A percentile compares a stretch with the other conserved stretches of the same genome.
Evolutionary conservation across 768 basidiomycete species (phyloP).

Genomic region (Tubosaeta brunneosetosa): DNA sequence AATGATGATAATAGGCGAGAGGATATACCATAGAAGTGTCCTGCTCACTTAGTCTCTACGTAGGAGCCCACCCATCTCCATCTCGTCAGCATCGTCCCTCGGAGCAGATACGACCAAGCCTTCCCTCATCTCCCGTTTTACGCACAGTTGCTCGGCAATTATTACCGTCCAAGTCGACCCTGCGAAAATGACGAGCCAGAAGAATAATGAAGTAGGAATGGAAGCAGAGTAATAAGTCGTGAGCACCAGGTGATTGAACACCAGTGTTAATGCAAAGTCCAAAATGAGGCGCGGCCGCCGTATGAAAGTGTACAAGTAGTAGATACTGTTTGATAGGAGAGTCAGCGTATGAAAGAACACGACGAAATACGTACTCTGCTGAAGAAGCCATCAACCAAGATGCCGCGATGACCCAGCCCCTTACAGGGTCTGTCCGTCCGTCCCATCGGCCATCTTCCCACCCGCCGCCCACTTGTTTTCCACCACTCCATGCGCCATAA

Average conservation of each 20-base stretch:
- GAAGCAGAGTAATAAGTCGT: slow-evolving; percentile 75
- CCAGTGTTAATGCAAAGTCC: slow-evolving; percentile 87
- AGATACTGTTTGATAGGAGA: slow-evolving; percentile 41
- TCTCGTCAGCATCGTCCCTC: slow-evolving; percentile 45
- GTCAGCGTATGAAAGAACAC: slow-evolving; percentile 5
- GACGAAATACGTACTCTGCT: slow-evolving; percentile 68
- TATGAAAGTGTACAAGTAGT: slow-evolving; percentile 82
- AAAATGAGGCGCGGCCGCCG: slow-evolving; percentile 91
- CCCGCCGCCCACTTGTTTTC: slow-evolving; percentile 64
- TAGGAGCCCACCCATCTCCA: slow-evolving; percentile 50
- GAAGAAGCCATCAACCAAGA: slow-evolving; percentile 82
- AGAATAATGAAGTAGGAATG: slow-evolving; percentile 86
- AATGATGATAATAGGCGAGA: slow-evolving; percentile 4
- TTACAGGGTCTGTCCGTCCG: slow-evolving; percentile 66
- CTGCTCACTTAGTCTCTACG: slow-evolving; percentile 56
- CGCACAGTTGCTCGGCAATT: slow-evolving; percentile 86
- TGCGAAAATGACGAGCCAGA: slow-evolving; percentile 76
- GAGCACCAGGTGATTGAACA: slow-evolving; percentile 88
- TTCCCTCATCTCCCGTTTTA: slow-evolving; percentile 84
- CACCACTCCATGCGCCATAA: slow-evolving; percentile 76
- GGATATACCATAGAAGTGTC: slow-evolving; percentile 12
- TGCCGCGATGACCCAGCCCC: slow-evolving; percentile 88
- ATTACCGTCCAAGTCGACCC: slow-evolving; percentile 74
- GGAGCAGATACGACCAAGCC: slow-evolving; percentile 56
- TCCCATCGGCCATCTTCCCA: slow-evolving; percentile 51